A percentile compares a stretch with the other conserved stretches of the same genome.
phyloP scores from a whole-genome alignment of 1,284 basidiomycete species.

The Marasmius oreades region DNA sequence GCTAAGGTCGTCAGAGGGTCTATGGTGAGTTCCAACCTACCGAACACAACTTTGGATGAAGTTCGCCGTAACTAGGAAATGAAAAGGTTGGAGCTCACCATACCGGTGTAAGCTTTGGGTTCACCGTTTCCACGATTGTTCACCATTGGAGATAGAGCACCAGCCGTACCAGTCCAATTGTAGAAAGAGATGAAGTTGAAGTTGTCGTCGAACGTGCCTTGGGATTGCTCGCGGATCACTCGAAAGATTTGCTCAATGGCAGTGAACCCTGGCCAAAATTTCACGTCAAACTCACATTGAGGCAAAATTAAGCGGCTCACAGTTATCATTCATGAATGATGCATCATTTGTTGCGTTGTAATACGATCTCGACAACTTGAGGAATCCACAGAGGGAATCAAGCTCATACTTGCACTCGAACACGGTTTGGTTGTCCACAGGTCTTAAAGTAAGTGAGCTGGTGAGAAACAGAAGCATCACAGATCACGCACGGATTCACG shows the following conservation, averaged over 20 bases:
- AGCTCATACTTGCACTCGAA: constrained; percentile 83
- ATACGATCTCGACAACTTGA: constrained; percentile 73
- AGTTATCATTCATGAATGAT: constrained; percentile 69
- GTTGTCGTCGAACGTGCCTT: constrained; percentile 62
- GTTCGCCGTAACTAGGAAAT: neutral
- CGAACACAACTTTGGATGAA: constrained; percentile 26
- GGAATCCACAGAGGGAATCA: constrained; percentile 71
- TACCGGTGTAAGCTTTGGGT: constrained; percentile 59
- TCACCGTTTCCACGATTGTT: constrained; percentile 66
- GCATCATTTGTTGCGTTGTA: constrained; percentile 65
- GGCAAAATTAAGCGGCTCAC: constrained; percentile 31
- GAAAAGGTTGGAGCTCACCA: constrained; percentile 16
- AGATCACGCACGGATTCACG: constrained; percentile 60
- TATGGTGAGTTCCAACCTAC: constrained; percentile 67
- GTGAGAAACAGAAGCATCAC: neutral
- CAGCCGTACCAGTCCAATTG: constrained; percentile 72
- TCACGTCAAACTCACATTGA: neutral
- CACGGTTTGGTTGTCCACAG: constrained; percentile 63
- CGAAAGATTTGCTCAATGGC: constrained; percentile 73
- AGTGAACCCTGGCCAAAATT: constrained; percentile 46
- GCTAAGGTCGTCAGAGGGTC: constrained; percentile 73
- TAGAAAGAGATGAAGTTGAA: constrained; percentile 75
- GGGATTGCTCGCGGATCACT: constrained; percentile 74
- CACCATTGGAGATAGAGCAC: constrained; percentile 60
- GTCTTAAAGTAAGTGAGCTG: constrained; percentile 32